A percentile compares a stretch with the other conserved stretches of the same genome.
These are phyloP conservation scores for Paraphaeosphaeria minitans DNA, from an alignment of 2,329 filamentous ascomycete genomes.

Conservation along the genomic window DNA sequence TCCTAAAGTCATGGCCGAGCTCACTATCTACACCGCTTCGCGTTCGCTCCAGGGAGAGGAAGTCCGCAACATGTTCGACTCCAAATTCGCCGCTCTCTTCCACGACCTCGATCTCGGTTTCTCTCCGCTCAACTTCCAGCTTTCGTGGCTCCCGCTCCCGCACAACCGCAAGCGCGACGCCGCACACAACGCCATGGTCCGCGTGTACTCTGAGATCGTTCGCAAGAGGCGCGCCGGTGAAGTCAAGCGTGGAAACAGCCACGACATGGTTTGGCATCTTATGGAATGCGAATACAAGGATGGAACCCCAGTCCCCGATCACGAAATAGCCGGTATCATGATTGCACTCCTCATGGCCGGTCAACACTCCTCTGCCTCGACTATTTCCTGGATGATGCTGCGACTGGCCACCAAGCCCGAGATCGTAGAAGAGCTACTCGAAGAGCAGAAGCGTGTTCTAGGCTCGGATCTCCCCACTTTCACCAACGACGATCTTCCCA, in stretches of 20 bases:
- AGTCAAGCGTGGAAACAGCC: slow-evolving; percentile 53
- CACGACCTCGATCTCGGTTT: slow-evolving; percentile 92
- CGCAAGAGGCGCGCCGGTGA: slow-evolving; percentile 67
- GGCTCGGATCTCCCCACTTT: slow-evolving; percentile 77
- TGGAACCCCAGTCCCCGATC: slow-evolving; percentile 76
- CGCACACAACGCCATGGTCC: slow-evolving; percentile 79
- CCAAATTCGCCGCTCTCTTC: slow-evolving; percentile 79
- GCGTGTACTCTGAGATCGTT: slow-evolving; percentile 84
- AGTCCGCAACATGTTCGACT: slow-evolving; percentile 80
- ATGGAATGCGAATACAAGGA: slow-evolving; percentile 88
- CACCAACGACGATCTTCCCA: slow-evolving; percentile 76
- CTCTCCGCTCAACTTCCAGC: slow-evolving; percentile 85
- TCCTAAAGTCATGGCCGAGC: slow-evolving; percentile 76
- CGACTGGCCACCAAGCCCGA: slow-evolving; percentile 78
- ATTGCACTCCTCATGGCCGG: slow-evolving; percentile 92
- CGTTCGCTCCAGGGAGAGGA: slow-evolving; percentile 84
- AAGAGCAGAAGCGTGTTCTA: slow-evolving; percentile 77
- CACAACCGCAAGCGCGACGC: slow-evolving; percentile 82
- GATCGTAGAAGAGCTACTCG: slow-evolving; percentile 78
- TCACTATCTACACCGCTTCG: slow-evolving; percentile 89
- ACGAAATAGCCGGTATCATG: slow-evolving; percentile 91
- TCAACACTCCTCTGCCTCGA: slow-evolving; percentile 86
- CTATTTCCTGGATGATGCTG: slow-evolving; percentile 82
- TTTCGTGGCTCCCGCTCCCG: slow-evolving; percentile 87
- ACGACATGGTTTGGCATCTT: slow-evolving; percentile 87